These are phyloP conservation scores for Cyclotella cryptica DNA, from an alignment of 108 stramenopile species.

Conservation along the genomic window DNA sequence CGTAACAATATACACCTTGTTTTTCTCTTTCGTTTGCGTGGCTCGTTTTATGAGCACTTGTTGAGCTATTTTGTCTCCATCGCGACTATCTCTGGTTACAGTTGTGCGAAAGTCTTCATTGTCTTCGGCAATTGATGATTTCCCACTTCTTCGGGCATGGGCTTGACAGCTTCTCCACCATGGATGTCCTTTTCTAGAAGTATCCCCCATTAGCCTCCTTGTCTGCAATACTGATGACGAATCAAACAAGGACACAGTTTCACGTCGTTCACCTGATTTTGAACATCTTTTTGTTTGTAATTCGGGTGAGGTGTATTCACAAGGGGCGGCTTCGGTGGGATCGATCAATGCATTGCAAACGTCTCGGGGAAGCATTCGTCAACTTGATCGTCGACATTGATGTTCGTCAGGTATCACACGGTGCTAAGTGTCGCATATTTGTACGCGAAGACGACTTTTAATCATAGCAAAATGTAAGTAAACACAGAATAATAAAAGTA, in stretches of 20 bases:
- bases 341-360: too few species aligned
- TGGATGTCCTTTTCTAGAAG: conserved; percentile 11
- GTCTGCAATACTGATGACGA: not conserved
- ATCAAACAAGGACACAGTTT: not conserved
- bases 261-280: not conserved
- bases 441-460: too few species aligned
- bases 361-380: too few species aligned
- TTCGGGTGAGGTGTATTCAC: not conserved
- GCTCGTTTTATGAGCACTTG: not conserved
- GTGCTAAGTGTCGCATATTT: too few species aligned
- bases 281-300: not conserved
- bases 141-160: not conserved
- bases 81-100: not conserved
- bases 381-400: too few species aligned
- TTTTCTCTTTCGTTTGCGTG: not conserved
- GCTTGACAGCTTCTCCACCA: conserved; percentile 18
- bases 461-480: too few species aligned
- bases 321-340: not conserved
- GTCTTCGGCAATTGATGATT: not conserved
- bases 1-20: conserved; percentile 14
- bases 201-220: conserved; percentile 7
- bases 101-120: not conserved
- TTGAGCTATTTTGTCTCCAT: not conserved
- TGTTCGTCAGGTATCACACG: too few species aligned
- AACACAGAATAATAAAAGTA: too few species aligned